Evolutionary conservation across 495 filamentous ascomycete species (phyloP), one percentile per base, ranked within the genome.

Genomic region (Xylaria palmicola): DNA sequence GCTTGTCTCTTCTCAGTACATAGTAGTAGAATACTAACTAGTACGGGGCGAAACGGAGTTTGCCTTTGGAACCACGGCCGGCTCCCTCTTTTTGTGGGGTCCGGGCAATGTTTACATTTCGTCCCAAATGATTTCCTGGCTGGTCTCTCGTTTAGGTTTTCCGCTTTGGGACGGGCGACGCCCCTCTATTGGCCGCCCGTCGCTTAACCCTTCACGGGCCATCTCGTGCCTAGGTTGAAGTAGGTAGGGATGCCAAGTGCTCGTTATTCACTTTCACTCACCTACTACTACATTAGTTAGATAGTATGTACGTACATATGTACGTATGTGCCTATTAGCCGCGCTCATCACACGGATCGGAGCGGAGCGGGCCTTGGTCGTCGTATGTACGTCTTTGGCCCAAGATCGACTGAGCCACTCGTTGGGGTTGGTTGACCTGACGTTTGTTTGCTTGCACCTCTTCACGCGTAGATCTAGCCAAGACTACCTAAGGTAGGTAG

Each of bases 141-240:
- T 20, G 5, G 3, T 52, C 7, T 41, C 45, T 59, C 56, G 56
- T 41, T 27, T 51, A 59, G 30, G 24, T 24, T 59, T 59, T 39
- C 56, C 34, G 13, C 2, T 59, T 50, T 59, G 26, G 45, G 43
- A 41, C 13, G 17, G 3, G 0, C 32, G 13, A 44, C 32, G 3
- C 13, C 56, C 32, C 51, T 2, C 20, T n/a, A 59, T 59, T 59
- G 56, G 56, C 45, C 17, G 9, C 19, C 1, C 10, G 8, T 8
- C n/a, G 40, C 6, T 57, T 27, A 13, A n/a, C n/a, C n/a, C n/a
- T n/a, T n/a, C n/a, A n/a, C n/a, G n/a, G n/a, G n/a, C n/a, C n/a
- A n/a, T n/a, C n/a, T n/a, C n/a, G n/a, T n/a, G n/a, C n/a, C n/a
- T n/a, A n/a, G n/a, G n/a, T n/a, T n/a, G n/a, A n/a, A n/a, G n/a